These are phyloP conservation scores for Asterochloris erici DNA, from an alignment of 139 green algal species.

Conservation along the genomic window DNA sequence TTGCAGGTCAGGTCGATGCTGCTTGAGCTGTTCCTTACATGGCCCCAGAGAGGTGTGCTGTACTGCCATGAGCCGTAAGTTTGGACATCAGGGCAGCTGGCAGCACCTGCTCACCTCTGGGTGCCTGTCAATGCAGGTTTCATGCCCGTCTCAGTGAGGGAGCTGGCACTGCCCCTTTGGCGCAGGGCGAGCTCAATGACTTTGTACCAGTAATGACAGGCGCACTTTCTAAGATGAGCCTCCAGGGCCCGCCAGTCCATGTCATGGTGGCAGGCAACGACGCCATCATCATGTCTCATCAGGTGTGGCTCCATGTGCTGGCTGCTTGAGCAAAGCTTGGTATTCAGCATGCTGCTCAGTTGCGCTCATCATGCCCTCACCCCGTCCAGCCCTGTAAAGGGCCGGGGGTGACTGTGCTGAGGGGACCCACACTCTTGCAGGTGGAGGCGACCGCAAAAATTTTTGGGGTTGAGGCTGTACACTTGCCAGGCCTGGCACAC, in stretches of 20 bases:
- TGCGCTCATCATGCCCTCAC: too few relatives aligned
- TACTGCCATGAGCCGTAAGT: not conserved
- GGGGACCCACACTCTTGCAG: too few relatives aligned
- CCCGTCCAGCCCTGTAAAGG: too few relatives aligned
- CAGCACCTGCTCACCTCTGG: not conserved
- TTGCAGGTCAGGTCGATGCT: not conserved
- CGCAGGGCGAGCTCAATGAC: not conserved
- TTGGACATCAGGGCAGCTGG: not conserved
- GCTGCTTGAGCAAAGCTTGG: too few relatives aligned
- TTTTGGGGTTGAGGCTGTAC: slow-evolving; percentile 39
- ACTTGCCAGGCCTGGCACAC: slow-evolving; percentile 64
- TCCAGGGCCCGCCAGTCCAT: not conserved
- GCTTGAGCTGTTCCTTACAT: not conserved
- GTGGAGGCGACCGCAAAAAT: slow-evolving; percentile 35
- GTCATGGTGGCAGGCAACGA: slow-evolving; percentile 69
- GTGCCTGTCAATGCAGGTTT: not conserved
- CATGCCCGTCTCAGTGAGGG: not conserved
- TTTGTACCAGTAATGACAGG: not conserved
- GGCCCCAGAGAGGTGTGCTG: not conserved
- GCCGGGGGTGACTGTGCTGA: too few relatives aligned
- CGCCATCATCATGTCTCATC: slow-evolving; percentile 29
- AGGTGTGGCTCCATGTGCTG: not conserved
- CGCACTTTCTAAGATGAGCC: not conserved
- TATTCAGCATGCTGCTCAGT: too few relatives aligned
- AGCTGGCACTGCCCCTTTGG: not conserved